Conservation (phyloP, 192 early-diverging fungal genomes). For the Phycomyces nitens region DNA sequence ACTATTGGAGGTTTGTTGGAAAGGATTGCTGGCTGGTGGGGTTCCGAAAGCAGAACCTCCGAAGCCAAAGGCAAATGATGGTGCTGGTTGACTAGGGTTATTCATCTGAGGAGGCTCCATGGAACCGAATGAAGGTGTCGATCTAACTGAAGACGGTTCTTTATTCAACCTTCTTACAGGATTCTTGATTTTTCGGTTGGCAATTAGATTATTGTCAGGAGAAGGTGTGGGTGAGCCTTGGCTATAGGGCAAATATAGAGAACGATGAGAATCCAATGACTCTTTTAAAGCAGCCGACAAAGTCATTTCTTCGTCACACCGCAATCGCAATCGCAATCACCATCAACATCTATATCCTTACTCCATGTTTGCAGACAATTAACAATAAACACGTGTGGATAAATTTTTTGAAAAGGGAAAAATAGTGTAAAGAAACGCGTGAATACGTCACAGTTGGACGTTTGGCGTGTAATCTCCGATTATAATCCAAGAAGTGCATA, state of each 20-base stretch:
- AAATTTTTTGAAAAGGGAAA: neutral
- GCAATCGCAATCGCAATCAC: neutral
- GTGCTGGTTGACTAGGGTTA: neutral
- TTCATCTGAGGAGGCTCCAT: neutral
- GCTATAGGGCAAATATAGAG: neutral
- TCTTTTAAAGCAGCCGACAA: no score
- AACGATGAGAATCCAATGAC: neutral
- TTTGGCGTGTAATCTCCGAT: neutral
- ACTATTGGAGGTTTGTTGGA: neutral
- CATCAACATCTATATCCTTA: neutral
- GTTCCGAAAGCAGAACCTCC: neutral
- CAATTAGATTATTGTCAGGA: neutral
- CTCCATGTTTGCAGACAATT: neutral
- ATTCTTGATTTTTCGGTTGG: neutral
- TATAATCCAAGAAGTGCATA: no score
- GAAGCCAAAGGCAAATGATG: neutral
- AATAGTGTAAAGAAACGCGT: neutral
- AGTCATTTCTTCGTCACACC: no score
- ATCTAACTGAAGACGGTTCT: neutral
- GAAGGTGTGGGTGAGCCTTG: neutral
- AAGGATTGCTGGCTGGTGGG: neutral
- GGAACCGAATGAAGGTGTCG: neutral
- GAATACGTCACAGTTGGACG: neutral
- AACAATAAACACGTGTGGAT: neutral
- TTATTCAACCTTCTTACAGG: neutral